Evolutionary conservation across 495 filamentous ascomycete species (phyloP).

Genomic region (Hypoxylon subgilvum): DNA sequence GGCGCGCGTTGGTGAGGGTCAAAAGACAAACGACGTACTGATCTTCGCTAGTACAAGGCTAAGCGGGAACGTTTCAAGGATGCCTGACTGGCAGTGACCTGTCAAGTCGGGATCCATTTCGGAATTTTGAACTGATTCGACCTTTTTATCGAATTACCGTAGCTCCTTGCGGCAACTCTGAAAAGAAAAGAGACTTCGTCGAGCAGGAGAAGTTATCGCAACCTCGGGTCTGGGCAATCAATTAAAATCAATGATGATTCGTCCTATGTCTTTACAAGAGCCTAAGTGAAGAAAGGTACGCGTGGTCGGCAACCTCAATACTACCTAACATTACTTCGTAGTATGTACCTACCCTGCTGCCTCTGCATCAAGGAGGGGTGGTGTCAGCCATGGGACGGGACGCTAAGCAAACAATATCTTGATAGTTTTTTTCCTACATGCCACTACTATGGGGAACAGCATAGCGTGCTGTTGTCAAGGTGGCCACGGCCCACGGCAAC

Average conservation of each 20-base stretch:
- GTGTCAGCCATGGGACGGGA: conserved; percentile 26
- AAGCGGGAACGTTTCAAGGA: conserved; percentile 27
- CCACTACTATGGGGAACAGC: conserved; percentile 16
- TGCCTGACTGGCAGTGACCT: conserved; percentile 18
- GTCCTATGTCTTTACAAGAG: conserved; percentile 15
- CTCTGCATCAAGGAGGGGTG: conserved; percentile 8
- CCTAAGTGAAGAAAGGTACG: conserved; percentile 16
- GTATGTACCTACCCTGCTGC: conserved; percentile 11
- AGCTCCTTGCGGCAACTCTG: background rate
- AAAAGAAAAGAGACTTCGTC: conserved; percentile 9
- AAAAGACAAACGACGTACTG: conserved; percentile 33
- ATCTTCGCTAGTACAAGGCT: conserved; percentile 20
- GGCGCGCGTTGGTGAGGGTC: conserved; percentile 14
- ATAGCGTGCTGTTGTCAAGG: background rate
- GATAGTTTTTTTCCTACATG: conserved; percentile 4
- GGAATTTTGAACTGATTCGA: conserved; percentile 9
- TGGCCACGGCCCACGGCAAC: conserved; percentile 25
- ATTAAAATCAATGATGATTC: conserved; percentile 15
- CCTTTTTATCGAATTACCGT: background rate
- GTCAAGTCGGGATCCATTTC: conserved; percentile 19
- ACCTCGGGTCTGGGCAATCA: conserved; percentile 24
- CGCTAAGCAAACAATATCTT: conserved; percentile 1
- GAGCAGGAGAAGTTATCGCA: conserved; percentile 16
- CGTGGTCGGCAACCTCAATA: conserved; percentile 26
- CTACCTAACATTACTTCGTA: conserved; percentile 22